Evolutionary conservation across 345 rosid genomes (phyloP), one percentile per base, ranked within the genome.

Genomic region (Linum trigynum): DNA sequence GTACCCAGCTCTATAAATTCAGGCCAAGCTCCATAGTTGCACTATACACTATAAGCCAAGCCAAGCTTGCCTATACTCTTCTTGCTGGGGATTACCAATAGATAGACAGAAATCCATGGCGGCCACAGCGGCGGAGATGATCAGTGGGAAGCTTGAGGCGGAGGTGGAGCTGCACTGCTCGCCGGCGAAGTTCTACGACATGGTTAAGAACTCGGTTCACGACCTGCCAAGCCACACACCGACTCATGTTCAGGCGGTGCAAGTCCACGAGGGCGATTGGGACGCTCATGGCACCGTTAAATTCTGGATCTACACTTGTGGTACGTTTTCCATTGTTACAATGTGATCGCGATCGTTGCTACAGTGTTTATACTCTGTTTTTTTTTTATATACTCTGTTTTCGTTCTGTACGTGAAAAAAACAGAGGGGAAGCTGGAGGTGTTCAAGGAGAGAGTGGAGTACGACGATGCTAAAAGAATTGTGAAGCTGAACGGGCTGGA

Each of bases 181-280:
- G 2, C 70, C 72, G 0, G 66, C 72, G 5, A 10, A 55, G 45
- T 66, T 67, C 62, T 75, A 62, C 68, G 62, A 71, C 0, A 40
- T 69, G 5, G 42, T 67, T 41, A 64, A 37, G 40, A 36, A 8
- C 2, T 38, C 71, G 42, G 12, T 3, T 4, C 75, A 78, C 71
- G 72, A 69, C 5, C 3, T 71, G 1, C 75, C 78, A 8, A 43
- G 53, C 14, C 68, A 70, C n/a, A 37, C 75, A 12, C 32, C 84
- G 3, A 39, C 32, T 5, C 37, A 65, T 5, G 4, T 81, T 2
- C 76, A 73, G 0, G 59, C 23, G 2, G 65, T 80, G 14, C 62
- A 72, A 1, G 61, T 77, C 5, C 78, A 75, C 32, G 69, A 75
- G 39, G 81, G 84, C 41, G 78, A 77, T 39, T 75, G 78, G 77